Evolutionary conservation across 2,329 filamentous ascomycete genomes (phyloP), one percentile per base, ranked within the genome.

Genomic region (Scolecobasidium constrictum): DNA sequence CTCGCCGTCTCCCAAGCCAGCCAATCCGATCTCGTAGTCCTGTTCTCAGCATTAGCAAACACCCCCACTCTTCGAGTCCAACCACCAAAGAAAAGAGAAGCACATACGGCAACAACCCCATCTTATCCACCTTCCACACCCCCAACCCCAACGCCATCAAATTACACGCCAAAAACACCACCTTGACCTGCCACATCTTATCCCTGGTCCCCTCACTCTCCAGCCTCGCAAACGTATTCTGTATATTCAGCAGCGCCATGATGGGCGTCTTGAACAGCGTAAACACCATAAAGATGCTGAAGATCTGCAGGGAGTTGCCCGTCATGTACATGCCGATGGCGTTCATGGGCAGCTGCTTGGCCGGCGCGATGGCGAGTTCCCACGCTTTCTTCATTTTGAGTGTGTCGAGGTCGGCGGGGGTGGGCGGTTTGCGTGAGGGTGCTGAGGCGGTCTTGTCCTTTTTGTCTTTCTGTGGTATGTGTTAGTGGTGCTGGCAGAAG

Each of bases 311-410:
- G 48, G 86, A 87, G 68, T 96, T 98, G 56, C 92, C 92, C 22
- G 90, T 93, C 92, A 98, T 98, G 74, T 98, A 98, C 87, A 96
- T 96, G 81, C 61, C 95, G 61, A 98, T 90, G 49, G 82, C 88
- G 45, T 93, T 96, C 92, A 98, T 98, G 46, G 92, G 92, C 37
- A 98, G 72, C 59, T 83, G 81, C 69, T 98, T 98, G 48, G 92
- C 82, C 1, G 92, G 92, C 2, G 83, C 90, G 38, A 98, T 77
- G 34, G 92, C 90, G 35, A 98, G 77, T 64, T 98, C 92, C 92
- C 92, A 98, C 0, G 92, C 92, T 64, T 98, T 98, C 67, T 98
- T 98, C 54, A 98, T 70, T 71, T 96, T 96, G 49, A 98, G 72
- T 17, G 83, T 87, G 61, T 96, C 90, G 73, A 88, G 95, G 65